phyloP scores from a whole-genome alignment of 2,329 filamentous ascomycete genomes.

The Clarireedia paspali region DNA sequence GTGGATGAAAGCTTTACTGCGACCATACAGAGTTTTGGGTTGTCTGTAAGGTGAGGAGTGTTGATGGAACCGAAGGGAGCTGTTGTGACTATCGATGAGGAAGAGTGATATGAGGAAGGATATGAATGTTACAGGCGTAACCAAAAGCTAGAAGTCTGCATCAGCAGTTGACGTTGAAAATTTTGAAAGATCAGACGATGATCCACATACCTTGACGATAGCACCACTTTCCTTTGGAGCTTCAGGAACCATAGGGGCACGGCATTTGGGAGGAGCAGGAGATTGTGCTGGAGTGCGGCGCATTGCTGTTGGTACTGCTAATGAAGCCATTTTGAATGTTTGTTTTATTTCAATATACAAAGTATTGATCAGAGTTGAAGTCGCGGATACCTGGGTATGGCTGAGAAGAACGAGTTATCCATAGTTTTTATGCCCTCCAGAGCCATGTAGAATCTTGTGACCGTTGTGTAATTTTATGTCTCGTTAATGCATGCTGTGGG shows the following conservation, averaged over 20 bases:
- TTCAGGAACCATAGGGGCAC: constrained; percentile 13
- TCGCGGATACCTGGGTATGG: background rate
- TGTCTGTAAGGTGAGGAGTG: constrained; percentile 7
- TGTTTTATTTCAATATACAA: background rate
- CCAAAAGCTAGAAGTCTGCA: constrained; percentile 19
- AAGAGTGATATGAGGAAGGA: constrained; percentile 30
- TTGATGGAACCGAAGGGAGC: constrained; percentile 15
- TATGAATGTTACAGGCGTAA: constrained; percentile 27
- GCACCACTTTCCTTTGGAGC: constrained; percentile 22
- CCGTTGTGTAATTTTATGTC: background rate
- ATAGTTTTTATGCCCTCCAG: background rate
- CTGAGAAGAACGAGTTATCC: background rate
- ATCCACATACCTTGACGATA: constrained; percentile 18
- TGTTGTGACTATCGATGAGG: constrained; percentile 23
- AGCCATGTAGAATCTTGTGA: background rate
- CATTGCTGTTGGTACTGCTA: background rate
- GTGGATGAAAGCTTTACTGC: constrained; percentile 15
- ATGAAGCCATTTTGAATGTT: background rate
- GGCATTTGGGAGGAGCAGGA: background rate
- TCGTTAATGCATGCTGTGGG: too few relatives aligned
- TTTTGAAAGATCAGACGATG: background rate
- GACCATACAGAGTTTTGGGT: constrained; percentile 14
- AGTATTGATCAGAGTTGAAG: background rate
- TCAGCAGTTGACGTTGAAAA: background rate
- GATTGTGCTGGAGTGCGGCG: too few relatives aligned